phyloP scores from a whole-genome alignment of 2,329 filamentous ascomycete species.

The Mollisia scopiformis region DNA sequence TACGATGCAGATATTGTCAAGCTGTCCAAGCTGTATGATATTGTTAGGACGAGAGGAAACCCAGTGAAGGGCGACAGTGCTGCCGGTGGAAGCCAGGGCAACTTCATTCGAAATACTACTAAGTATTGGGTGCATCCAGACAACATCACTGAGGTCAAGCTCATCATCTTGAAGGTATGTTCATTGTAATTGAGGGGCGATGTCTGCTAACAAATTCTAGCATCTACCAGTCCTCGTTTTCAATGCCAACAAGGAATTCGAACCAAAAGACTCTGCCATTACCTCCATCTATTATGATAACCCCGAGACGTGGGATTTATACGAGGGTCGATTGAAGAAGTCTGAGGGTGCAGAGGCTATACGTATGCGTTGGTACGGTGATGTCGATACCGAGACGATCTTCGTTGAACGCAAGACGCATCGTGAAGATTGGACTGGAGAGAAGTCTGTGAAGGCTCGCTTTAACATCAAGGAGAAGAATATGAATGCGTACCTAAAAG shows the following conservation, averaged over 20 bases:
- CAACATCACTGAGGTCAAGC: slow-evolving; percentile 97
- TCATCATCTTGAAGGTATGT: slow-evolving; percentile 84
- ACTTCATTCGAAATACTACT: slow-evolving; percentile 94
- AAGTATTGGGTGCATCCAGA: slow-evolving; percentile 99
- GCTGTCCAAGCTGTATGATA: slow-evolving; percentile 92
- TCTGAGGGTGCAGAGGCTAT: slow-evolving; percentile 97
- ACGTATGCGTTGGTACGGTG: slow-evolving; percentile 94
- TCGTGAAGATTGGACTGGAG: slow-evolving; percentile 97
- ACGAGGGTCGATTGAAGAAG: slow-evolving; percentile 94
- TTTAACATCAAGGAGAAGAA: slow-evolving; percentile 97
- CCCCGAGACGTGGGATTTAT: slow-evolving; percentile 89
- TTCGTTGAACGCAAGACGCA: slow-evolving; percentile 98
- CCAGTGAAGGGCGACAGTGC: slow-evolving; percentile 90
- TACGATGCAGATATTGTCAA: slow-evolving; percentile 96
- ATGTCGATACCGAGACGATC: slow-evolving; percentile 92
- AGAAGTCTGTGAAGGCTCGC: slow-evolving; percentile 97
- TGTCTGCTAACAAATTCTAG: slow-evolving; percentile 38
- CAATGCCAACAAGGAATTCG: slow-evolving; percentile 96
- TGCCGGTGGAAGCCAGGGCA: slow-evolving; percentile 90
- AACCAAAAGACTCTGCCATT: slow-evolving; percentile 87
- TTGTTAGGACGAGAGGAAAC: slow-evolving; percentile 90
- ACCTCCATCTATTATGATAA: slow-evolving; percentile 99
- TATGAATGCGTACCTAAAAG: slow-evolving; percentile 86
- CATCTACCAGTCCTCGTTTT: slow-evolving; percentile 97
- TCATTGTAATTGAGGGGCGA: neutral